Conservation (phyloP, 371 early-diverging fungal species). For the Capillidium rhysosporum region DNA sequence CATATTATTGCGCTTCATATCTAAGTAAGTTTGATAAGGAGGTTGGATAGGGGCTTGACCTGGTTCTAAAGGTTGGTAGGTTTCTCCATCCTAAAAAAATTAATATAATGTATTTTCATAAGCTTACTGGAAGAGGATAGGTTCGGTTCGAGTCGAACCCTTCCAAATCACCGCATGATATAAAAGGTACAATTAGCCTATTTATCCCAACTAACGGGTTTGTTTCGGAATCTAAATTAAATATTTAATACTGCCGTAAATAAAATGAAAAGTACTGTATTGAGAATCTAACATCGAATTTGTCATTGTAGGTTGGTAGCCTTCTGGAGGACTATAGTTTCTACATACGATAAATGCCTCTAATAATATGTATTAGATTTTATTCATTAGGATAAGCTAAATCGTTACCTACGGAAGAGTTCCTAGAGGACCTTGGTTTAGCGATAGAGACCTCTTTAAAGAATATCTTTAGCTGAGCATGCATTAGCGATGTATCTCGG, state of each 20-base stretch:
- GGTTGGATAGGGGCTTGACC: slow-evolving; percentile 75
- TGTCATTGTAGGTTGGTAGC: slow-evolving; percentile 71
- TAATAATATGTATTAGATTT: slow-evolving; percentile 9
- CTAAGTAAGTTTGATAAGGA: slow-evolving; percentile 72
- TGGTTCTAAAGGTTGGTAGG: slow-evolving; percentile 28
- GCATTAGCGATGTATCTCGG: slow-evolving; percentile 71
- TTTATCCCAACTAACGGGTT: slow-evolving; percentile 51
- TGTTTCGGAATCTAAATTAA: slow-evolving; percentile 10
- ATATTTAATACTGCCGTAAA: not conserved
- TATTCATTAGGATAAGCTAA: not conserved
- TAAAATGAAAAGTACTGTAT: slow-evolving; percentile 20
- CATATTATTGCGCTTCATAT: slow-evolving; percentile 28
- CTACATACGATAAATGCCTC: slow-evolving; percentile 91
- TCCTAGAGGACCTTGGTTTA: slow-evolving; percentile 91
- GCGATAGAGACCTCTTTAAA: slow-evolving; percentile 72
- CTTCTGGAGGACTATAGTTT: slow-evolving; percentile 61
- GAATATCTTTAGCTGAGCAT: slow-evolving; percentile 78
- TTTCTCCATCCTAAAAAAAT: not conserved
- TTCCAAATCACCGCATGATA: slow-evolving; percentile 78
- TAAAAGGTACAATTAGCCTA: slow-evolving; percentile 67
- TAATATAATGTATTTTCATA: not conserved
- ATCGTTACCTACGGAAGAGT: slow-evolving; percentile 55
- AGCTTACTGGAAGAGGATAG: slow-evolving; percentile 38
- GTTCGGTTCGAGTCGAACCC: slow-evolving; percentile 72
- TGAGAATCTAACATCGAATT: slow-evolving; percentile 65